phyloP scores from a whole-genome alignment of 805 yeast genomes.

The Suhomyces sp. region DNA sequence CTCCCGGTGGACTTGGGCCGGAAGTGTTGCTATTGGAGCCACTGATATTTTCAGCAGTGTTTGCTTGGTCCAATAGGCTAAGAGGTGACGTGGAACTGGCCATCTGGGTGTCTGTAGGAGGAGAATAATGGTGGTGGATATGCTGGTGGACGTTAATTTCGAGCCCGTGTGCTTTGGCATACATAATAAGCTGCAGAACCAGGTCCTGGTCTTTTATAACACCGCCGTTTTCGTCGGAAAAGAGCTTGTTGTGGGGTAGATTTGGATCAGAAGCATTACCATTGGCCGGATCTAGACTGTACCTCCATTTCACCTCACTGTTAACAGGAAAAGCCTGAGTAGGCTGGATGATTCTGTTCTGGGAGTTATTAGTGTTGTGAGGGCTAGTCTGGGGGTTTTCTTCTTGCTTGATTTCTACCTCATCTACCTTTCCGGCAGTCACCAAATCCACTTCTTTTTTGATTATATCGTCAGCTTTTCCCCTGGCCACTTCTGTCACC shows the following conservation, averaged over 20 bases:
- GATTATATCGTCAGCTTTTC: conserved; percentile 55
- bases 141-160: conserved; percentile 80
- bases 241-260: conserved; percentile 21
- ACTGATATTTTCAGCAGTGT: background rate
- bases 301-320: conserved; percentile 59
- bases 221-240: conserved; percentile 39
- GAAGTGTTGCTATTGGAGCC: background rate
- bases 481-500: conserved; percentile 69
- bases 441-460: conserved; percentile 58
- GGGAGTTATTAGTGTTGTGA: too few relatives aligned
- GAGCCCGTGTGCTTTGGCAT: conserved; percentile 57
- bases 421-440: conserved; percentile 15
- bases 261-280: conserved; percentile 4
- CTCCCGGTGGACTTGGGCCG: conserved; percentile 2
- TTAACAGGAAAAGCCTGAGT: conserved; percentile 6
- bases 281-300: conserved; percentile 34
- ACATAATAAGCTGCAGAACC: conserved; percentile 55
- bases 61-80: conserved; percentile 4
- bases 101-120: conserved; percentile 5
- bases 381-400: background rate
- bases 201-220: conserved; percentile 49
- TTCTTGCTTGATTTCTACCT: background rate
- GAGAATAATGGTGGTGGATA: conserved; percentile 70
- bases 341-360: too few relatives aligned
- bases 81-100: conserved; percentile 7